Percentiles rank a stretch among this genome's conserved stretches.
Evolutionary conservation across 2,329 filamentous ascomycete species (phyloP).

Genomic region (Epicoccum sorghinum): DNA sequence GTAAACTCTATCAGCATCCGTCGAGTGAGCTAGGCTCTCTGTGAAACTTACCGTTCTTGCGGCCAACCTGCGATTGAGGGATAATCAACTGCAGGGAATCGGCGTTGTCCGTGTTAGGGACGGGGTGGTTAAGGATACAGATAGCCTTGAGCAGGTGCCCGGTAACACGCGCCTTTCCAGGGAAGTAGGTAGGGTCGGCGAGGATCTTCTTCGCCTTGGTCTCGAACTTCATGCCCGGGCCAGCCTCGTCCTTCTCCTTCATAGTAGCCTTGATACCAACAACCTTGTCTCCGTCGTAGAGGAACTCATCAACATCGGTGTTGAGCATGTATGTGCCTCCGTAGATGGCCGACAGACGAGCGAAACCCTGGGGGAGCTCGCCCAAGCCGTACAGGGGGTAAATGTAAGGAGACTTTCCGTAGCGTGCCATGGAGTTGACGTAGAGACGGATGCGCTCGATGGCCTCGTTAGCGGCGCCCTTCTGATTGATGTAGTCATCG

Average conservation of each 20-base stretch:
- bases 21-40: neutral
- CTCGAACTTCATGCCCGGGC: conserved; percentile 83
- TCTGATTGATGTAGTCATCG: conserved; percentile 79
- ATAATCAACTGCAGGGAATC: conserved; percentile 97
- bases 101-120: conserved; percentile 84
- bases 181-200: conserved; percentile 96
- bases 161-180: conserved; percentile 82
- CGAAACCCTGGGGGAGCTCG: conserved; percentile 96
- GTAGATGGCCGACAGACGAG: conserved; percentile 96
- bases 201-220: conserved; percentile 97
- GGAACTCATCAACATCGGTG: conserved; percentile 87
- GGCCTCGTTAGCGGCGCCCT: conserved; percentile 78
- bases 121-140: conserved; percentile 94
- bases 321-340: conserved; percentile 99
- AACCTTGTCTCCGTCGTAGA: conserved; percentile 85
- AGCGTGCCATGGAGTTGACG: conserved; percentile 95
- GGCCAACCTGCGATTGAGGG: conserved; percentile 93
- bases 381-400: conserved; percentile 97
- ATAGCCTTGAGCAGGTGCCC: conserved; percentile 95
- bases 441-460: conserved; percentile 94
- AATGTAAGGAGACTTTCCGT: conserved; percentile 99
- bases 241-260: conserved; percentile 79
- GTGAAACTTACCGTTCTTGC: conserved; percentile 81
- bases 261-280: conserved; percentile 97
- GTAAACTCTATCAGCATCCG: conserved; percentile 16